Evolutionary conservation across 2,329 filamentous ascomycete species (phyloP).

Genomic region (Colletotrichum eleusines): DNA sequence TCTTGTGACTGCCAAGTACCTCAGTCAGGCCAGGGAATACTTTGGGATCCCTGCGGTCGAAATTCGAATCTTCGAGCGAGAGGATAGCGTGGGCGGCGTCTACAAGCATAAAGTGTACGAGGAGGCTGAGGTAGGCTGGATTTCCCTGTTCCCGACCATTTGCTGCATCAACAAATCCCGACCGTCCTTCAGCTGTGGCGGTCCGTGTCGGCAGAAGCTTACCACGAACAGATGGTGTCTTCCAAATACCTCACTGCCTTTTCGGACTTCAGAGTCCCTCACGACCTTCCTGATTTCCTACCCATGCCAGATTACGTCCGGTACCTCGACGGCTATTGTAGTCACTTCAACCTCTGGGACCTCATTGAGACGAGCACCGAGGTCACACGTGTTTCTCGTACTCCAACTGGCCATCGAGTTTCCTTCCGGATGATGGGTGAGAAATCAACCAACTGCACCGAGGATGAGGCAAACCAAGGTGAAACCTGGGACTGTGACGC

Average conservation of each 20-base stretch:
- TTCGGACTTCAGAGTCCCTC: conserved; percentile 60
- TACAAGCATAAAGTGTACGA: conserved; percentile 62
- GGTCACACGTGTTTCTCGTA: conserved; percentile 48
- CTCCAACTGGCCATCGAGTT: neutral
- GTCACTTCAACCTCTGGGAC: conserved; percentile 53
- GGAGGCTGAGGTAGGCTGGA: conserved; percentile 55
- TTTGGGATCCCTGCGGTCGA: conserved; percentile 55
- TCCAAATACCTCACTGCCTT: conserved; percentile 64
- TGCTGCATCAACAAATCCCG: too few relatives aligned
- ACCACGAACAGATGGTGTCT: conserved; percentile 54
- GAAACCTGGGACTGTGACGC: conserved; percentile 56
- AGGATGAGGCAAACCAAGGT: neutral
- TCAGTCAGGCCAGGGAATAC: conserved; percentile 53
- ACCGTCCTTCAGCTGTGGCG: neutral
- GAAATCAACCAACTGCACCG: neutral
- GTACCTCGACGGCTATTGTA: conserved; percentile 58
- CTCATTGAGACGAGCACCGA: conserved; percentile 52
- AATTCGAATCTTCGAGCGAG: conserved; percentile 59
- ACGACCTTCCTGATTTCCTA: conserved; percentile 59
- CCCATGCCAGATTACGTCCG: conserved; percentile 54
- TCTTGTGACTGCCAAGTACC: conserved; percentile 56
- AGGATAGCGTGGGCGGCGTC: conserved; percentile 59
- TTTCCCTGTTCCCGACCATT: neutral
- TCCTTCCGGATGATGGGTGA: conserved; percentile 32
- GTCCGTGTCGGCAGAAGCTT: neutral